Evolutionary conservation across 257 asterid genomes (phyloP).

Genomic region (Lycium ferocissimum): DNA sequence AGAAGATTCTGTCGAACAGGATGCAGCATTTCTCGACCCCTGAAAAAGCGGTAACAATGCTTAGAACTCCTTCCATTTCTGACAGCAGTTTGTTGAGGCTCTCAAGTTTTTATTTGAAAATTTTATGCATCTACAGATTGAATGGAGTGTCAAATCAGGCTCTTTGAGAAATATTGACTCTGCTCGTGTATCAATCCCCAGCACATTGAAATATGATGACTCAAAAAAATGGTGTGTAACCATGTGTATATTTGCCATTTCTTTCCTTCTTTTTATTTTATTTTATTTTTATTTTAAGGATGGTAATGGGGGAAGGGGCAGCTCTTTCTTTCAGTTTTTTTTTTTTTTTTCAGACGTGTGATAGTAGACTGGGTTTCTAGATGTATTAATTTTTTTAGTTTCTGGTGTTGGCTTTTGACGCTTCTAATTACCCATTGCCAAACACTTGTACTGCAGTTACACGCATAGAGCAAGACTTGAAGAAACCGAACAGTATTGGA

Average conservation of each 20-base stretch:
- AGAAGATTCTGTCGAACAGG: conserved; percentile 84
- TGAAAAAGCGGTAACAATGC: conserved; percentile 82
- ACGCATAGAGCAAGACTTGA: conserved; percentile 85
- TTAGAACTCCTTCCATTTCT: conserved; percentile 2
- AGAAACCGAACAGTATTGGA: conserved; percentile 94
- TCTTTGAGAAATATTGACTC: conserved; percentile 87
- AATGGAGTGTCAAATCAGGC: conserved; percentile 97
- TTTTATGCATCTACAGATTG: conserved; percentile 59
- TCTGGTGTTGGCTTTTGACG: conserved; percentile 16
- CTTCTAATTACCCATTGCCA: neutral
- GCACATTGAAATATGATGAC: conserved; percentile 80
- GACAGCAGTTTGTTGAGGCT: neutral
- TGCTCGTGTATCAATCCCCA: conserved; percentile 89
- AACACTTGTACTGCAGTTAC: conserved; percentile 59
- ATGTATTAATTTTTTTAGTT: neutral
- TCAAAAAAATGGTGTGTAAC: conserved; percentile 76
- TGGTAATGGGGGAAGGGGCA: neutral
- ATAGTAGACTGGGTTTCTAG: neutral
- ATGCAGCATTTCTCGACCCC: conserved; percentile 82
- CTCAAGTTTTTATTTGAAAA: conserved; percentile 23
- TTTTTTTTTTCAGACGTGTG: neutral
- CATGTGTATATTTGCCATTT: conserved; percentile 28
- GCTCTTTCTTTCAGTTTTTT: conserved; percentile 15
- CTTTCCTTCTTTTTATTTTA: neutral
- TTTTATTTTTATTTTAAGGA: conserved; percentile 19